Evolutionary conservation across 2,329 filamentous ascomycete species (phyloP).

Genomic region (Elsinoe fawcettii): DNA sequence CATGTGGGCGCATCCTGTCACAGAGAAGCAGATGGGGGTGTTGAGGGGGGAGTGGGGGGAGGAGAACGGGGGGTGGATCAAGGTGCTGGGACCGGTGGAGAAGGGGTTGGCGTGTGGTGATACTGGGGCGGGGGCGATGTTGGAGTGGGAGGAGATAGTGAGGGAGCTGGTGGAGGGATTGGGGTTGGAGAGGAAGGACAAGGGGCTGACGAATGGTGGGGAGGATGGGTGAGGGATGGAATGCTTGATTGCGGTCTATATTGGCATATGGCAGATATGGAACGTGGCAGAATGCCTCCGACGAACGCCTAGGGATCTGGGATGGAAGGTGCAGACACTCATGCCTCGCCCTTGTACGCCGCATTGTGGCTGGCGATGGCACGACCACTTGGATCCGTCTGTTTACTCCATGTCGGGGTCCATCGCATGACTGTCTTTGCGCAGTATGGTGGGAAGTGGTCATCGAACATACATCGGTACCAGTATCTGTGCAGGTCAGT

Average conservation of each 20-base stretch:
- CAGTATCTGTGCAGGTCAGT: slow-evolving; percentile 57
- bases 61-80: slow-evolving; percentile 47
- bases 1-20: slow-evolving; percentile 85
- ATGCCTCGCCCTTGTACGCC: slow-evolving; percentile 25
- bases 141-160: slow-evolving; percentile 70
- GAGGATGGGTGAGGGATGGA: neutral
- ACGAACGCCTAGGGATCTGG: neutral
- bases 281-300: neutral
- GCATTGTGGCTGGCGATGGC: slow-evolving; percentile 30
- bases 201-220: neutral
- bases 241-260: neutral
- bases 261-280: neutral
- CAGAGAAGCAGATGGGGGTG: slow-evolving; percentile 59
- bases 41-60: slow-evolving; percentile 67
- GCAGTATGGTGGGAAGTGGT: slow-evolving; percentile 90
- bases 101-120: slow-evolving; percentile 83
- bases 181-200: slow-evolving; percentile 15
- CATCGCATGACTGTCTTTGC: slow-evolving; percentile 91
- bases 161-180: slow-evolving; percentile 48
- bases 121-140: slow-evolving; percentile 74
- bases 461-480: slow-evolving; percentile 98
- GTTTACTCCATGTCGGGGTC: slow-evolving; percentile 95
- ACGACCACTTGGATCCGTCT: slow-evolving; percentile 88
- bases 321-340: neutral
- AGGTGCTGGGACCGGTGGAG: slow-evolving; percentile 63